phyloP scores from a whole-genome alignment of 768 basidiomycete genomes.

The Lactarius quietus region DNA sequence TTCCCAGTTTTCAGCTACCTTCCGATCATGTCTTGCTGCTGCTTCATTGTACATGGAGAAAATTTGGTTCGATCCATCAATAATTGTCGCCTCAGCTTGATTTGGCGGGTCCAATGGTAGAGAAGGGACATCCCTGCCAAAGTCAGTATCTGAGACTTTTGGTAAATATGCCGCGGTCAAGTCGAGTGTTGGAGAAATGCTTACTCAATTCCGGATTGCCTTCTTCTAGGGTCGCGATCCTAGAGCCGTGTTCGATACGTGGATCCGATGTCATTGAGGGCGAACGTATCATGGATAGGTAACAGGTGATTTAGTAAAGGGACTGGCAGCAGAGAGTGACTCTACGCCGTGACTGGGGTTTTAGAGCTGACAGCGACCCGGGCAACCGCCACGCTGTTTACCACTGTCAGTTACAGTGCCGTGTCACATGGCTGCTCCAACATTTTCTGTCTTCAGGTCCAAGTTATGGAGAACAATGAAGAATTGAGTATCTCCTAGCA shows the following conservation, averaged over 20 bases:
- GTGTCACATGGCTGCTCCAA: too few species aligned
- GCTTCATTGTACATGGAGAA: background rate
- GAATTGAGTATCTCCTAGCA: too few species aligned
- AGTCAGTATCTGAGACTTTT: background rate
- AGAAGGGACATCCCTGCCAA: background rate
- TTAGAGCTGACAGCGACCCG: too few species aligned
- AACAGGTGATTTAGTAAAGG: background rate
- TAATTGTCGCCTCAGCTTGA: background rate
- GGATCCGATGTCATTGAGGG: too few species aligned
- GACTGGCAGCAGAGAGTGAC: background rate
- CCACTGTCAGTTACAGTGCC: too few species aligned
- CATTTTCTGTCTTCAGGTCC: too few species aligned
- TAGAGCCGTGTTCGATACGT: too few species aligned
- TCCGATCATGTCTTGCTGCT: background rate
- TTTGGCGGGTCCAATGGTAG: background rate
- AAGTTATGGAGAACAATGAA: too few species aligned
- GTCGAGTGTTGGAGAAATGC: background rate
- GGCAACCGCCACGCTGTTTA: too few species aligned
- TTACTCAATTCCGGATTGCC: background rate
- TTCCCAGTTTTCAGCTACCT: background rate
- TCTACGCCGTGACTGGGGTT: too few species aligned
- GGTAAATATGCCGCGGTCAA: background rate
- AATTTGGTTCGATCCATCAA: background rate
- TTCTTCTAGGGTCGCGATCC: background rate
- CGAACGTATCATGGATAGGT: too few species aligned